phyloP scores from a whole-genome alignment of 1,139 yeast genomes.

The Sugiyamaella sp. region DNA sequence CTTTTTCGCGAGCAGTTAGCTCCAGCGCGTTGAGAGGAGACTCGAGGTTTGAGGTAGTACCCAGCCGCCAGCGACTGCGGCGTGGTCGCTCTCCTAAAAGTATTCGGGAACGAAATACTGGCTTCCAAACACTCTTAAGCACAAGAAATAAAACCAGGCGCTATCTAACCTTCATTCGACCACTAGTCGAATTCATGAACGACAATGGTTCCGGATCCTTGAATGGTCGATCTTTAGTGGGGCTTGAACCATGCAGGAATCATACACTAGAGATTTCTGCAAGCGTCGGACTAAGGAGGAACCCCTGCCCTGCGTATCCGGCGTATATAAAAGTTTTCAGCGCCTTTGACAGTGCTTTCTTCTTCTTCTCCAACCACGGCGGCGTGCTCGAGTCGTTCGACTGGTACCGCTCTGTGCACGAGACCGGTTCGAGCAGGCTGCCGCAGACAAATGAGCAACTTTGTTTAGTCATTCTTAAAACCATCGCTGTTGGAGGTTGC shows the following conservation, averaged over 20 bases:
- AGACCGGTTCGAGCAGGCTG: slow-evolving; percentile 6
- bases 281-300: too few species aligned
- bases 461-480: slow-evolving; percentile 60
- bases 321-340: slow-evolving; percentile 5
- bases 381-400: slow-evolving; percentile 11
- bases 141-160: too few species aligned
- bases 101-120: too few species aligned
- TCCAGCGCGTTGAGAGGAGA: not conserved
- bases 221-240: not conserved
- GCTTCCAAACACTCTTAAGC: too few species aligned
- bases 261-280: too few species aligned
- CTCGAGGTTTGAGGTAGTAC: not conserved
- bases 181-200: too few species aligned
- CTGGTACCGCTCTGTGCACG: slow-evolving; percentile 18
- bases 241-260: too few species aligned
- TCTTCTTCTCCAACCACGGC: slow-evolving; percentile 8
- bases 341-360: slow-evolving; percentile 3
- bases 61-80: not conserved
- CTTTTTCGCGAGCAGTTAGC: too few species aligned
- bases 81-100: too few species aligned
- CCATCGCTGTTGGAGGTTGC: slow-evolving; percentile 97
- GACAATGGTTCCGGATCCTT: too few species aligned
- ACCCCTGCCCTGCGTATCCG: slow-evolving; percentile 19
- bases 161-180: too few species aligned
- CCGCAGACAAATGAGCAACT: slow-evolving; percentile 15